Evolutionary conservation across 78 protist species (phyloP), one percentile per base, ranked within the genome.

Genomic region (Thecamonas trahens): DNA sequence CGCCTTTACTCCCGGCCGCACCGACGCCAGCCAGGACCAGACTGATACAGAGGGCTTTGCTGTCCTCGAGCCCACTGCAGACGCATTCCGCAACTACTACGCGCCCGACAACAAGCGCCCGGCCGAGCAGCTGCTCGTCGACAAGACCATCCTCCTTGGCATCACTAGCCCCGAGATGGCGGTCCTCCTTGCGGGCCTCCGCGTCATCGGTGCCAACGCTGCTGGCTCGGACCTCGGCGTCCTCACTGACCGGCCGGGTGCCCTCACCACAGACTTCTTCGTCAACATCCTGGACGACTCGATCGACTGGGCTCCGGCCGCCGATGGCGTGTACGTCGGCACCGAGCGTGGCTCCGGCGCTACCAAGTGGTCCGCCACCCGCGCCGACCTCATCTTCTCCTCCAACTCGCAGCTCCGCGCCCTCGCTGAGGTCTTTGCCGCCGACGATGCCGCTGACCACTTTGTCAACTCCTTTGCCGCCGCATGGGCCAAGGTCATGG

Each of bases 211-310:
- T 28, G 4, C 66, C 24, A 60, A 34, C 66, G 5, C 3, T 47
- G 50, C n/a, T 15, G 66, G 66, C n/a, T 39, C n/a, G 26, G 15
- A 39, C 20, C n/a, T 38, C 15, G 49, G 42, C 49, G 66, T 61
- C 66, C 38, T 61, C 31, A 61, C 66, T 22, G 15, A 35, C 26
- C 42, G 34, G 22, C 50, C 42, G 6, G 66, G 29, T 17, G 28
- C 4, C n/a, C 66, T 61, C 47, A 39, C 66, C 66, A 61, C 34
- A 42, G 66, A 61, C 66, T 61, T 61, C n/a, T 61, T 61, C 29
- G 66, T 61, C 55, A 62, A 62, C 68, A 52, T 62, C 35, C 50
- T 45, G 28, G 68, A 62, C 68, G 44, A 20, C 34, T 7, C 26
- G 37, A 44, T 28, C 38, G 50, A 1, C 38, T 62, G 68, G 68